Evolutionary conservation across 176 grass and related monocot genomes (phyloP).

Genomic region (Elaeis guineensis): DNA sequence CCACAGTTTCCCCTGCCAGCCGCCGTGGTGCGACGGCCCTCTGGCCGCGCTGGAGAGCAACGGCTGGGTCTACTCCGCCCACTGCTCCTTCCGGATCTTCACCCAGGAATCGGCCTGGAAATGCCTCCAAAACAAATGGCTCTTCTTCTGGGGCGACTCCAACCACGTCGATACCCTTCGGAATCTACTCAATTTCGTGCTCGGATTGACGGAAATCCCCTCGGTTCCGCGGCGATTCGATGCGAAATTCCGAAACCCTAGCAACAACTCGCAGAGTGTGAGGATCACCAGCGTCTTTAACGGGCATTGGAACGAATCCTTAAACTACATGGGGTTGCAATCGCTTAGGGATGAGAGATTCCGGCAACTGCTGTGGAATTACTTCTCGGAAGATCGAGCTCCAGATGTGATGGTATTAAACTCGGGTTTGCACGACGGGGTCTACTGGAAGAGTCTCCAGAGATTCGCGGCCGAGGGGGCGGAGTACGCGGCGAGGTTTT

Average conservation of each 20-base stretch:
- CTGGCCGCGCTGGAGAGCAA: conserved; percentile 84
- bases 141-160: conserved; percentile 99
- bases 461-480: conserved; percentile 27
- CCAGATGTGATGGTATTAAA: conserved; percentile 70
- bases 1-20: conserved; percentile 39
- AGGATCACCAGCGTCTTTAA: conserved; percentile 93
- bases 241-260: conserved; percentile 44
- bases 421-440: conserved; percentile 89
- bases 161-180: conserved; percentile 97
- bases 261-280: conserved; percentile 28
- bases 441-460: conserved; percentile 70
- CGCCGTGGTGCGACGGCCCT: conserved; percentile 73
- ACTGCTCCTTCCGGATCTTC: conserved; percentile 87
- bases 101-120: conserved; percentile 50
- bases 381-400: conserved; percentile 49
- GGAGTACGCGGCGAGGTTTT: conserved; percentile 64
- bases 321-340: conserved; percentile 81
- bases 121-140: conserved; percentile 79
- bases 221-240: conserved; percentile 69
- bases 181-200: conserved; percentile 69
- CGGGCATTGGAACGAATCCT: conserved; percentile 87
- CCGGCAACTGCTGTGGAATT: conserved; percentile 34
- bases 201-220: conserved; percentile 43
- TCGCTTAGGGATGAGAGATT: conserved; percentile 59
- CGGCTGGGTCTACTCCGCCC: conserved; percentile 96